These are phyloP conservation scores for Penicillium sp. DNA, from an alignment of 2,329 filamentous ascomycete genomes.

Conservation along the genomic window DNA sequence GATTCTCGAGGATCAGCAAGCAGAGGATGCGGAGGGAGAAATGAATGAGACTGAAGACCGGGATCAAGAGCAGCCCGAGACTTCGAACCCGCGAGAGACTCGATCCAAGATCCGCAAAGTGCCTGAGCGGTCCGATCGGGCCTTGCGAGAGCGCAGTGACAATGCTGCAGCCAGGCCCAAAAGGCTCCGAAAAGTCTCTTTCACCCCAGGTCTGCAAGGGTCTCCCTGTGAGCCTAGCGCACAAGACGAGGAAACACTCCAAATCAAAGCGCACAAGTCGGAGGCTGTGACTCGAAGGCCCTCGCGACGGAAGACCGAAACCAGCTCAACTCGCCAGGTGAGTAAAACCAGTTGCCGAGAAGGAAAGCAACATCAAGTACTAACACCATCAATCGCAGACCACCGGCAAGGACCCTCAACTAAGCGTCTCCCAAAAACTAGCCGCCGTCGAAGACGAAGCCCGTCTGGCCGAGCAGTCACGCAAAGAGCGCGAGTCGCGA, in stretches of 20 bases:
- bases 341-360: constrained; percentile 16
- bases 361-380: constrained; percentile 2
- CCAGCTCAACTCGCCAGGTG: constrained; percentile 40
- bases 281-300: constrained; percentile 39
- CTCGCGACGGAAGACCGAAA: constrained; percentile 36
- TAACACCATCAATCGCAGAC: constrained; percentile 22
- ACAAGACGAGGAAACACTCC: constrained; percentile 44
- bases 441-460: constrained; percentile 52
- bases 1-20: constrained; percentile 41
- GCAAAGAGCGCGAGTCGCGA: constrained; percentile 43
- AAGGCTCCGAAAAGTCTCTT: constrained; percentile 46
- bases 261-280: constrained; percentile 42
- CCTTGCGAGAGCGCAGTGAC: constrained; percentile 45
- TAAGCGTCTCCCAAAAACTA: constrained; percentile 52
- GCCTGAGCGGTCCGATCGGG: constrained; percentile 36
- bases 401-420: constrained; percentile 29
- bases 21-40: constrained; percentile 37
- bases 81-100: constrained; percentile 19
- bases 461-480: constrained; percentile 43
- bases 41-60: constrained; percentile 37
- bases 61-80: constrained; percentile 15
- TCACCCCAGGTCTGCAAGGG: constrained; percentile 42
- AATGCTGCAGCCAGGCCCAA: constrained; percentile 39
- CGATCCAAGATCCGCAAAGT: constrained; percentile 34
- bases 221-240: constrained; percentile 34